Percentiles rank a stretch among this genome's conserved stretches.
These are phyloP conservation scores for Ophiostoma sp. DNA, from an alignment of 2,329 filamentous ascomycete genomes.

Conservation along the genomic window DNA sequence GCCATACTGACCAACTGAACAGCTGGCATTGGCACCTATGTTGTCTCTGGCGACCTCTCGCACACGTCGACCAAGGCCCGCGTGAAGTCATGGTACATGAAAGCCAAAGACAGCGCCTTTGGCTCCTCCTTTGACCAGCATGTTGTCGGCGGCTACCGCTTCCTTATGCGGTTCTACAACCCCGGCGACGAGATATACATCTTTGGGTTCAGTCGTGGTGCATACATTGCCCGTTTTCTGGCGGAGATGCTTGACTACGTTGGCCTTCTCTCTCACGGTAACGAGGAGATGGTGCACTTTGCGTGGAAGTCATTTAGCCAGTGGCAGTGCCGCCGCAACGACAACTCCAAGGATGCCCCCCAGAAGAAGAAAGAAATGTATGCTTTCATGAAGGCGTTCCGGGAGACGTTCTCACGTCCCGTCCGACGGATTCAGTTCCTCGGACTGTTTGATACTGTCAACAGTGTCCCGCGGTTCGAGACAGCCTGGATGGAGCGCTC, in stretches of 20 bases:
- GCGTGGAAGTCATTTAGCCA: slow-evolving; percentile 76
- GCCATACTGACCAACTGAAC: neutral
- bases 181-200: slow-evolving; percentile 62
- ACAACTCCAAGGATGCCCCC: slow-evolving; percentile 31
- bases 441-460: slow-evolving; percentile 77
- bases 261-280: slow-evolving; percentile 71
- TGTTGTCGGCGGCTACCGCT: slow-evolving; percentile 76
- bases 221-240: slow-evolving; percentile 68
- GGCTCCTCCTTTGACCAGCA: slow-evolving; percentile 77
- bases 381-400: slow-evolving; percentile 70
- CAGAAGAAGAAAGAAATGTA: slow-evolving; percentile 56
- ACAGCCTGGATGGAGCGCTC: slow-evolving; percentile 70
- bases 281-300: slow-evolving; percentile 79
- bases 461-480: slow-evolving; percentile 73
- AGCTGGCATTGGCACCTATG: slow-evolving; percentile 69
- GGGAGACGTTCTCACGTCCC: slow-evolving; percentile 73
- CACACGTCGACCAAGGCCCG: slow-evolving; percentile 53
- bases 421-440: slow-evolving; percentile 69
- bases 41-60: slow-evolving; percentile 54
- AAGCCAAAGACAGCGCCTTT: slow-evolving; percentile 72
- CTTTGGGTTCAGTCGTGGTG: slow-evolving; percentile 68
- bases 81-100: slow-evolving; percentile 61
- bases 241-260: slow-evolving; percentile 83
- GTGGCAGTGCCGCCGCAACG: slow-evolving; percentile 56
- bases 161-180: slow-evolving; percentile 68